Evolutionary conservation across 139 green algal genomes (phyloP).

Genomic region (Haematococcus sp.): DNA sequence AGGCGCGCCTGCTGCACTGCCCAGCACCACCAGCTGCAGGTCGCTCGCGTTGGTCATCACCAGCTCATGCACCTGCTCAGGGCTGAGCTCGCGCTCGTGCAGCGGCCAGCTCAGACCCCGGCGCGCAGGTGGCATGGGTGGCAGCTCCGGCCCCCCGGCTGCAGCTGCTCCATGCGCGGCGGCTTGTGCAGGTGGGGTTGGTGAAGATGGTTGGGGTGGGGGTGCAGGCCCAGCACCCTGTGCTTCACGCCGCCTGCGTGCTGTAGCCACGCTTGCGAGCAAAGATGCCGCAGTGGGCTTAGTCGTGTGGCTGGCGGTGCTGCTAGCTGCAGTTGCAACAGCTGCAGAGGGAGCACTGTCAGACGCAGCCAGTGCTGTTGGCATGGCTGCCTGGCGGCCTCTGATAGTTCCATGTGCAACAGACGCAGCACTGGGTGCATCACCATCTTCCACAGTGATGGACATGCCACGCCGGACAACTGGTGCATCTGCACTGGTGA

Average conservation of each 20-base stretch:
- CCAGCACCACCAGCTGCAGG: slow-evolving; percentile 41
- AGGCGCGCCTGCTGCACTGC: slow-evolving; percentile 18
- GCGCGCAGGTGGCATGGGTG: neutral
- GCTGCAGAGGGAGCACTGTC: no score
- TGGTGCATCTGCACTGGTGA: neutral
- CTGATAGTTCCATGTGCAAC: no score
- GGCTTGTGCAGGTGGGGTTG: no score
- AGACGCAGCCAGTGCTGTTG: no score
- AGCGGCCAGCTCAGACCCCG: neutral
- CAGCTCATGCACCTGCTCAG: neutral
- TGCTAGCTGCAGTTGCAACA: no score
- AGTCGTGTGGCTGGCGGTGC: no score
- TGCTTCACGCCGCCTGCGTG: neutral
- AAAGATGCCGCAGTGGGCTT: no score
- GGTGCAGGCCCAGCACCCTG: neutral
- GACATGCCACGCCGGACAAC: neutral
- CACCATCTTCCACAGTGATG: neutral
- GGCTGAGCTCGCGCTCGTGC: neutral
- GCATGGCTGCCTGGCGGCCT: no score
- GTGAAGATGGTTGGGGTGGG: no score
- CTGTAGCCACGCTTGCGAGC: neutral
- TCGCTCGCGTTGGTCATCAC: slow-evolving; percentile 33
- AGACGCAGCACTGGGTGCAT: neutral
- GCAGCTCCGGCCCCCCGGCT: neutral
- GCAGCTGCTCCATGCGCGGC: slow-evolving; percentile 2